Percentiles rank a stretch among this genome's conserved stretches.
These are phyloP conservation scores for Leptographium procerum DNA, from an alignment of 2,329 filamentous ascomycete species.

Conservation along the genomic window DNA sequence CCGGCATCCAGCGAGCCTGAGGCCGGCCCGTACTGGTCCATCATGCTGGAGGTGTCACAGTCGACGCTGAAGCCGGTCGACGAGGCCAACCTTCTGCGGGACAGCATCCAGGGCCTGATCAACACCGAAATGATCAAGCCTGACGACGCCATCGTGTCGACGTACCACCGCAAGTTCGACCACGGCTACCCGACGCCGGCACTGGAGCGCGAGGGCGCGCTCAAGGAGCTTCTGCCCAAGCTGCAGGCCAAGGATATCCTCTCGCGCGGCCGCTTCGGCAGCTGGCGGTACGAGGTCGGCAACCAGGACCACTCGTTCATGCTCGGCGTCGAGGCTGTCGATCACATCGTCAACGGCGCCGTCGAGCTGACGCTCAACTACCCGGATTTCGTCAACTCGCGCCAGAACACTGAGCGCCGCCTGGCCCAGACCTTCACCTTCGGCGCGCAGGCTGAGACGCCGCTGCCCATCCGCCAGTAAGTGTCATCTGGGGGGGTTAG, in stretches of 20 bases:
- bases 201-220: slow-evolving; percentile 87
- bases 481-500: too few species aligned
- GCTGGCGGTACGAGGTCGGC: slow-evolving; percentile 91
- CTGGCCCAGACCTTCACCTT: slow-evolving; percentile 38
- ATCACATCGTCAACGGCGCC: slow-evolving; percentile 79
- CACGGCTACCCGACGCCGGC: slow-evolving; percentile 96
- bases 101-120: slow-evolving; percentile 91
- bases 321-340: slow-evolving; percentile 86
- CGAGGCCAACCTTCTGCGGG: slow-evolving; percentile 68
- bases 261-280: slow-evolving; percentile 93
- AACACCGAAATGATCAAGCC: slow-evolving; percentile 95
- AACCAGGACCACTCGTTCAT: slow-evolving; percentile 99
- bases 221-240: slow-evolving; percentile 86
- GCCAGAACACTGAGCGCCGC: slow-evolving; percentile 55
- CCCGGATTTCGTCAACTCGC: slow-evolving; percentile 85
- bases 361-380: slow-evolving; percentile 93
- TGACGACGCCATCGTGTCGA: slow-evolving; percentile 89
- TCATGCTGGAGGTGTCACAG: slow-evolving; percentile 98
- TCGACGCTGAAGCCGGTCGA: slow-evolving; percentile 92
- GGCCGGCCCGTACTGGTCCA: slow-evolving; percentile 96
- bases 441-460: slow-evolving; percentile 20
- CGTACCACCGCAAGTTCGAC: slow-evolving; percentile 95
- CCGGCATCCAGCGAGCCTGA: slow-evolving; percentile 59
- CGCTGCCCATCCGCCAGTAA: slow-evolving; percentile 26
- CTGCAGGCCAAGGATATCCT: slow-evolving; percentile 85